Percentiles rank a stretch among this genome's conserved stretches.
These are phyloP conservation scores for Gossypium turneri DNA, from an alignment of 345 rosid species.

Conservation along the genomic window DNA sequence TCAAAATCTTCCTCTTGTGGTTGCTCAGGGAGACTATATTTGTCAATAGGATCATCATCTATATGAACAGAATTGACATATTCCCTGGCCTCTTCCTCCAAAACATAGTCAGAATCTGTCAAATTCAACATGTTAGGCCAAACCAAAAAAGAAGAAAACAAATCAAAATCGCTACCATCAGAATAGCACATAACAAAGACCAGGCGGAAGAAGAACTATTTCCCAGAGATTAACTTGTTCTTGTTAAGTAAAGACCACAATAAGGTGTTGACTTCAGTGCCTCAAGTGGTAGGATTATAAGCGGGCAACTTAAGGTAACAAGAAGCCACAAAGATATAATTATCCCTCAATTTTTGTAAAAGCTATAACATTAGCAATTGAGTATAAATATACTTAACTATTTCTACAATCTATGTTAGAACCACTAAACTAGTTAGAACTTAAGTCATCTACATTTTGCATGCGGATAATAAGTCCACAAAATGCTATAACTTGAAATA, in stretches of 20 bases:
- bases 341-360: neutral
- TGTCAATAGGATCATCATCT: constrained; percentile 68
- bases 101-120: constrained; percentile 59
- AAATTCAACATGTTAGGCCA: constrained; percentile 21
- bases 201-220: neutral
- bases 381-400: neutral
- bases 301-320: neutral
- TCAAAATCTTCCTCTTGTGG: constrained; percentile 57
- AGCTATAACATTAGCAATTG: neutral
- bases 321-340: neutral
- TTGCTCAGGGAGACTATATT: constrained; percentile 65
- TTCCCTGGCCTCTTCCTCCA: constrained; percentile 85
- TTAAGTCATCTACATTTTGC: neutral
- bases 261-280: neutral
- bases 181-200: neutral
- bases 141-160: neutral
- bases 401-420: neutral
- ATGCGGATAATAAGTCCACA: neutral
- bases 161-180: neutral
- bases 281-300: neutral
- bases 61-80: constrained; percentile 56
- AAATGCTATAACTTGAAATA: neutral
- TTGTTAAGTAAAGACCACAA: neutral
- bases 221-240: neutral
- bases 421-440: neutral